These are phyloP conservation scores for Fistulifera solaris DNA, from an alignment of 108 stramenopile genomes.

Conservation along the genomic window DNA sequence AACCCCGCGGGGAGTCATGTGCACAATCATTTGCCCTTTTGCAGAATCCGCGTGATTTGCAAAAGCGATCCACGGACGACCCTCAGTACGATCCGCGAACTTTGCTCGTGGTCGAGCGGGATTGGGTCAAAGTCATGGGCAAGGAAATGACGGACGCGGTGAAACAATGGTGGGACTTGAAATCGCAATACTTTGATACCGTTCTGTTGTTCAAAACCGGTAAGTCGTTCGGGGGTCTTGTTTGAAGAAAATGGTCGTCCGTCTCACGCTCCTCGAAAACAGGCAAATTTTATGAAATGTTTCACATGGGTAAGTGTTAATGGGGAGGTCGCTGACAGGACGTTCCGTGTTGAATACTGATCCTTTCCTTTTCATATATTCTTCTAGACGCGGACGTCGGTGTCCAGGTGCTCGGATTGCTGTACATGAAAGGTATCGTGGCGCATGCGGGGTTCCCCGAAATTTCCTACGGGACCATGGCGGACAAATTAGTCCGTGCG, in stretches of 20 bases:
- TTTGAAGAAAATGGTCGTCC: background rate
- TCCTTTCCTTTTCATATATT: no score
- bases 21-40: slow-evolving; percentile 85
- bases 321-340: no score
- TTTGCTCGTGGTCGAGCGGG: slow-evolving; percentile 48
- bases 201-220: slow-evolving; percentile 98
- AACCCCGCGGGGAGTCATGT: slow-evolving; percentile 74
- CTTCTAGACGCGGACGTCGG: slow-evolving; percentile 89
- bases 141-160: slow-evolving; percentile 80
- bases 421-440: slow-evolving; percentile 94
- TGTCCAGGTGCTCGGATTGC: slow-evolving; percentile 72
- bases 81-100: slow-evolving; percentile 87
- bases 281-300: slow-evolving; percentile 94
- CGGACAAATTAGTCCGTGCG: slow-evolving; percentile 77
- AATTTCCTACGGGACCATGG: slow-evolving; percentile 79
- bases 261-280: slow-evolving; percentile 81
- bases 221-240: slow-evolving; percentile 64
- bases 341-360: no score
- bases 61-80: slow-evolving; percentile 42
- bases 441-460: slow-evolving; percentile 99
- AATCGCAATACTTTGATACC: slow-evolving; percentile 91
- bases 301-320: slow-evolving; percentile 29
- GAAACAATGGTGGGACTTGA: slow-evolving; percentile 98
- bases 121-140: slow-evolving; percentile 24
- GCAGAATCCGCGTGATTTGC: slow-evolving; percentile 53